phyloP scores from a whole-genome alignment of 1,139 yeast genomes.

The Yamadazyma diddensiae region DNA sequence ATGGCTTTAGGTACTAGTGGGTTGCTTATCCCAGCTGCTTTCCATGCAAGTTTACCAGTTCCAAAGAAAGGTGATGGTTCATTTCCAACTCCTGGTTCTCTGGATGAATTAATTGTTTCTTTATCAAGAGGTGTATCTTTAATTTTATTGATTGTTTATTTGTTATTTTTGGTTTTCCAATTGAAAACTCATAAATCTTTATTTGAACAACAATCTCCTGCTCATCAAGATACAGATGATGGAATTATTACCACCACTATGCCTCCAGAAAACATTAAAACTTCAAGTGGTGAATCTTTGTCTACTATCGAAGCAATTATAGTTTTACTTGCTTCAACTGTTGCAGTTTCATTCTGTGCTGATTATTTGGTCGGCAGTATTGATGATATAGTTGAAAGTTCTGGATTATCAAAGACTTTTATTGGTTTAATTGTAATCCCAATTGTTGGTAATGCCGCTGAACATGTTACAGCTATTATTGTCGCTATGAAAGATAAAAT shows the following conservation, averaged over 20 bases:
- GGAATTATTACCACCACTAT: slow-evolving; percentile 30
- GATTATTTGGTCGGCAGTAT: slow-evolving; percentile 91
- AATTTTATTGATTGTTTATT: slow-evolving; percentile 72
- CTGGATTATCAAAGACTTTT: slow-evolving; percentile 91
- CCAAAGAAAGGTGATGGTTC: slow-evolving; percentile 29
- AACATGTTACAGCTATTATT: slow-evolving; percentile 92
- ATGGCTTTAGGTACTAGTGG: slow-evolving; percentile 91
- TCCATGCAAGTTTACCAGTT: slow-evolving; percentile 69
- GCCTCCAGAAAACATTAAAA: slow-evolving; percentile 26
- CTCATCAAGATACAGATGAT: slow-evolving; percentile 34
- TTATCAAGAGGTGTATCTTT: slow-evolving; percentile 87
- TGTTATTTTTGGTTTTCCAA: slow-evolving; percentile 80
- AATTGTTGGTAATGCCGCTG: slow-evolving; percentile 98
- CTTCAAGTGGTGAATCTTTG: slow-evolving; percentile 25
- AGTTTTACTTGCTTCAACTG: slow-evolving; percentile 60
- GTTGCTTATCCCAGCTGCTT: slow-evolving; percentile 90
- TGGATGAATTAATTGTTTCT: slow-evolving; percentile 56
- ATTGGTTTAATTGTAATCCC: slow-evolving; percentile 93
- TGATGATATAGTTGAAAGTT: slow-evolving; percentile 76
- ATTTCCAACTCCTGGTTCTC: slow-evolving; percentile 40
- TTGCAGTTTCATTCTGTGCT: slow-evolving; percentile 88
- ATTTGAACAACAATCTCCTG: slow-evolving; percentile 36
- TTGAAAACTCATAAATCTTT: slow-evolving; percentile 74
- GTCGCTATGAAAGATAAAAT: slow-evolving; percentile 95
- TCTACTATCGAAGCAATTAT: slow-evolving; percentile 39